phyloP scores from a whole-genome alignment of 306 rosid genomes.

The Canavalia ensiformis region DNA sequence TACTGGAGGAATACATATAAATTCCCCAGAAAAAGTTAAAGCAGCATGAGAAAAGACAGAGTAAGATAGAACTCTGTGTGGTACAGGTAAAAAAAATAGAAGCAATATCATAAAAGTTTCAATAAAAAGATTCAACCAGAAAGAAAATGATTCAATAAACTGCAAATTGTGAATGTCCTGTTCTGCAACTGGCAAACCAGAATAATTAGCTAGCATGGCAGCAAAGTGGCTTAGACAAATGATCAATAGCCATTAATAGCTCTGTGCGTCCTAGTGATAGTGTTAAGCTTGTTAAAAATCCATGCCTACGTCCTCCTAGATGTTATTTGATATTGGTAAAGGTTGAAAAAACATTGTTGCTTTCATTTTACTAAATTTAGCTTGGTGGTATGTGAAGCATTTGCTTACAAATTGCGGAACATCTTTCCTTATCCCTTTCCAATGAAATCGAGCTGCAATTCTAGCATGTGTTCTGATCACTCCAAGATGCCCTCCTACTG shows the following conservation, averaged over 20 bases:
- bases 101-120: neutral
- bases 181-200: neutral
- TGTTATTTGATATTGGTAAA: neutral
- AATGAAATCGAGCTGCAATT: constrained; percentile 13
- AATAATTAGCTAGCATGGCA: neutral
- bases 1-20: neutral
- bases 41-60: neutral
- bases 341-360: neutral
- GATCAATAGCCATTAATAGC: neutral
- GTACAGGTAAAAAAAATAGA: neutral
- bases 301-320: neutral
- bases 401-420: constrained; percentile 2
- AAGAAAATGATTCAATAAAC: constrained; percentile 5
- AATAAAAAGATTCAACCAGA: neutral
- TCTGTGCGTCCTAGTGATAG: neutral
- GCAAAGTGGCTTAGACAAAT: neutral
- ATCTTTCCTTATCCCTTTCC: constrained; percentile 1
- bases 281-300: neutral
- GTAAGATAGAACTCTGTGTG: neutral
- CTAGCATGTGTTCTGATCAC: constrained; percentile 5
- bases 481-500: neutral
- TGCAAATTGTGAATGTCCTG: neutral
- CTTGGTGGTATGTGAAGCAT: constrained; percentile 4
- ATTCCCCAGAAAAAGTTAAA: neutral
- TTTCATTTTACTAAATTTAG: neutral